These are phyloP conservation scores for Macrolepiota fuliginosa DNA, from an alignment of 768 basidiomycete species.

Conservation along the genomic window DNA sequence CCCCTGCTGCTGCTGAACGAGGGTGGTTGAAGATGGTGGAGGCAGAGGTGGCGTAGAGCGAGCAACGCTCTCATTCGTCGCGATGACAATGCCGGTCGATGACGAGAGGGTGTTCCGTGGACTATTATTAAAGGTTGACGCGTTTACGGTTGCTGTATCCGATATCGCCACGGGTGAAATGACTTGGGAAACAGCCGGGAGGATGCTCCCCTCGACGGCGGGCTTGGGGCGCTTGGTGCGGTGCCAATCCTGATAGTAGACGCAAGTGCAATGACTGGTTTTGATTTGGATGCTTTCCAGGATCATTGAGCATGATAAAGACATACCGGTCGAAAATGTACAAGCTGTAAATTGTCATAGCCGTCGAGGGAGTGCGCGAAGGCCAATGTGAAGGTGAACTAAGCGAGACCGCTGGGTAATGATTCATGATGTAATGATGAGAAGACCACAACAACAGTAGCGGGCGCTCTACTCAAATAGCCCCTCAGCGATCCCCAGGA, in stretches of 20 bases:
- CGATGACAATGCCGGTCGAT: conserved; percentile 66
- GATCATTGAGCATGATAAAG: not conserved
- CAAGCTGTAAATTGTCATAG: conserved; percentile 87
- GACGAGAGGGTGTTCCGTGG: conserved; percentile 69
- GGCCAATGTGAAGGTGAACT: conserved; percentile 3
- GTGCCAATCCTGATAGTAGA: conserved; percentile 97
- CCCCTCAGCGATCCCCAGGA: not conserved
- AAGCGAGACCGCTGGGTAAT: not conserved
- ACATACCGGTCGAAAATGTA: conserved; percentile 90
- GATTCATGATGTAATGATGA: not conserved
- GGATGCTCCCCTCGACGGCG: conserved; percentile 69
- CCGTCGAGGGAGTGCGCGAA: not conserved
- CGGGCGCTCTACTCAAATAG: not conserved
- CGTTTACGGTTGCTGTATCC: conserved; percentile 28
- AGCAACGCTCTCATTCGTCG: conserved; percentile 42
- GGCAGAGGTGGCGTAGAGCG: conserved; percentile 34
- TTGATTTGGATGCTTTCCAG: not conserved
- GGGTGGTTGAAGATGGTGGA: conserved; percentile 31
- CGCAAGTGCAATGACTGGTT: conserved; percentile 80
- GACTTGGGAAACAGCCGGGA: conserved; percentile 78
- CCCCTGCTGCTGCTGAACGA: conserved; percentile 33
- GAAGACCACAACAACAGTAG: not conserved
- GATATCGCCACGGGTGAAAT: conserved; percentile 35
- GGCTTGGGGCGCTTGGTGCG: conserved; percentile 71
- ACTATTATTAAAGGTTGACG: conserved; percentile 46